phyloP scores from a whole-genome alignment of 1,139 yeast genomes.

The Taiozyma sp. region DNA sequence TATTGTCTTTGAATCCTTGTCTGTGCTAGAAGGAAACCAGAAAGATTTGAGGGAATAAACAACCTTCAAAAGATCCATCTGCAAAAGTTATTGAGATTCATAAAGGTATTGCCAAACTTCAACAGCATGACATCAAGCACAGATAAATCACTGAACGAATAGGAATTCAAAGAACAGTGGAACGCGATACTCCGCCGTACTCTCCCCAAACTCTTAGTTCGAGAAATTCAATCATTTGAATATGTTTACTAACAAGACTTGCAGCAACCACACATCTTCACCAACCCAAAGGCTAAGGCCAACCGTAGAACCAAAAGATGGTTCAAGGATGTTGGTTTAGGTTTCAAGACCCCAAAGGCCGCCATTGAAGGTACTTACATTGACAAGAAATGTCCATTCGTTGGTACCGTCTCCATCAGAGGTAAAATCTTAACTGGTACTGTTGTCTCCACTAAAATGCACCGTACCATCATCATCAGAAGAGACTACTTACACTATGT shows the following conservation, averaged over 20 bases:
- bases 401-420: slow-evolving; percentile 95
- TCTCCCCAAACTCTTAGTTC: background rate
- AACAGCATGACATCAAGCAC: too few species aligned
- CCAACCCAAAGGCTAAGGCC: slow-evolving; percentile 99
- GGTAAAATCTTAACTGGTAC: slow-evolving; percentile 99
- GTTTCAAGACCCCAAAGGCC: slow-evolving; percentile 99
- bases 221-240: background rate
- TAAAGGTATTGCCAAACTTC: too few species aligned
- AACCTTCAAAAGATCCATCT: background rate
- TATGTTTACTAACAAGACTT: slow-evolving; percentile 17
- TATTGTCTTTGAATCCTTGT: background rate
- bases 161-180: too few species aligned
- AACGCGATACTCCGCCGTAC: too few species aligned
- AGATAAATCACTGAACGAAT: too few species aligned
- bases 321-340: slow-evolving; percentile 99
- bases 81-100: background rate
- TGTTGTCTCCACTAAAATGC: slow-evolving; percentile 99
- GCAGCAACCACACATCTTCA: slow-evolving; percentile 99
- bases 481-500: slow-evolving; percentile 99
- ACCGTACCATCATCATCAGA: slow-evolving; percentile 99
- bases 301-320: slow-evolving; percentile 99
- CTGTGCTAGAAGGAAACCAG: background rate
- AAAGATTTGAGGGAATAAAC: background rate
- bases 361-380: slow-evolving; percentile 99
- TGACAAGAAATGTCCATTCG: slow-evolving; percentile 99